phyloP scores from a whole-genome alignment of 2,329 filamentous ascomycete genomes.

The Fusarium anthophilum region DNA sequence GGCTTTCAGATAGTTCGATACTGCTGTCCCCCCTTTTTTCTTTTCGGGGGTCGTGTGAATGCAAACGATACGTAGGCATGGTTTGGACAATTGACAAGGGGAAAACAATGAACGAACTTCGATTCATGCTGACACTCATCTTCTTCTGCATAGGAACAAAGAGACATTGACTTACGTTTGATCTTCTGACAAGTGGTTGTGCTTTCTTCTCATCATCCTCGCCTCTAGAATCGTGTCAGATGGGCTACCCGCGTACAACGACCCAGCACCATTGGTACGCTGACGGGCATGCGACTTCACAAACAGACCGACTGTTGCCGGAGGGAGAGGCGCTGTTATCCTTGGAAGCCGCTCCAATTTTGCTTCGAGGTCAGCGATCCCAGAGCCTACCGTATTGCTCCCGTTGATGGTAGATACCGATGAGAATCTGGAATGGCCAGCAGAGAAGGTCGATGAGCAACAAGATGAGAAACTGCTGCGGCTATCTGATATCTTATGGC shows the following conservation, averaged over 20 bases:
- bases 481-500: constrained; percentile 56
- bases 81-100: background rate
- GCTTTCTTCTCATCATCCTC: constrained; percentile 31
- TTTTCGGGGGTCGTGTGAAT: background rate
- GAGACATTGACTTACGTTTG: constrained; percentile 26
- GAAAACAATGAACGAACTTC: background rate
- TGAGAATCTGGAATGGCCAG: constrained; percentile 62
- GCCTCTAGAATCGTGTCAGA: constrained; percentile 29
- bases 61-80: background rate
- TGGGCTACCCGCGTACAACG: constrained; percentile 13
- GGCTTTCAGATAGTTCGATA: background rate
- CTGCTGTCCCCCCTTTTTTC: background rate
- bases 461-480: constrained; percentile 62
- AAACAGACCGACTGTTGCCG: constrained; percentile 12
- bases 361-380: constrained; percentile 52
- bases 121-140: background rate
- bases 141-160: background rate
- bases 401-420: constrained; percentile 62
- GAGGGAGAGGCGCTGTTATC: constrained; percentile 20
- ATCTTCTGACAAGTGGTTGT: constrained; percentile 38
- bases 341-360: constrained; percentile 45
- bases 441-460: constrained; percentile 56
- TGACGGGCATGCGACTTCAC: constrained; percentile 17
- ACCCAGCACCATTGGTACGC: background rate
- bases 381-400: constrained; percentile 47